Evolutionary conservation across 495 filamentous ascomycete genomes (phyloP).

Genomic region (Penicillium nucicola): DNA sequence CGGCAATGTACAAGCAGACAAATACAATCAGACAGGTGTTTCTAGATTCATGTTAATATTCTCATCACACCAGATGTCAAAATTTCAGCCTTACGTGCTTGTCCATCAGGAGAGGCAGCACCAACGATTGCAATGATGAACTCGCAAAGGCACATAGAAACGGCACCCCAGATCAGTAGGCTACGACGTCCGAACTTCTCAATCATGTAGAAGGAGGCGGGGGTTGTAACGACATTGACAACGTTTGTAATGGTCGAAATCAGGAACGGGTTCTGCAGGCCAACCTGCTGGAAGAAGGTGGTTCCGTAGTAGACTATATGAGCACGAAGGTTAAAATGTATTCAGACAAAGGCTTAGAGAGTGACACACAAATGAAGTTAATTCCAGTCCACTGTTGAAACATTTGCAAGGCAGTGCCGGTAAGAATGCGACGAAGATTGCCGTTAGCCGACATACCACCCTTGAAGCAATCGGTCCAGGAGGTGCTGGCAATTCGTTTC

Average conservation of each 20-base stretch:
- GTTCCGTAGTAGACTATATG: slow-evolving; percentile 62
- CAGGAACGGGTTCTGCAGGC: slow-evolving; percentile 63
- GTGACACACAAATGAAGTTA: slow-evolving; percentile 57
- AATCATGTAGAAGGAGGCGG: slow-evolving; percentile 68
- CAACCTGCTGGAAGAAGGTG: slow-evolving; percentile 61
- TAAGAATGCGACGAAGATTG: slow-evolving; percentile 63
- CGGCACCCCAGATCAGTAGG: slow-evolving; percentile 67
- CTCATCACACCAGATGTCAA: not conserved
- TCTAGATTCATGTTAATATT: slow-evolving; percentile 2
- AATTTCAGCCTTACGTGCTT: slow-evolving; percentile 15
- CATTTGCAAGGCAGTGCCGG: slow-evolving; percentile 68
- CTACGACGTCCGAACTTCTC: slow-evolving; percentile 72
- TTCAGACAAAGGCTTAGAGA: slow-evolving; percentile 13
- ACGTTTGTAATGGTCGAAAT: slow-evolving; percentile 62
- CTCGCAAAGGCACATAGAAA: slow-evolving; percentile 58
- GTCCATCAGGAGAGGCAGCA: slow-evolving; percentile 39
- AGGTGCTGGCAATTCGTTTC: slow-evolving; percentile 47
- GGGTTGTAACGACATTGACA: slow-evolving; percentile 66
- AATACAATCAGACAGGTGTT: slow-evolving; percentile 56
- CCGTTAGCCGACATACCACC: slow-evolving; percentile 48
- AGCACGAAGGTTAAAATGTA: slow-evolving; percentile 34
- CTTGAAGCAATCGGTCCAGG: slow-evolving; percentile 60
- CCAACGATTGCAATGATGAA: slow-evolving; percentile 59
- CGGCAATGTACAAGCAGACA: slow-evolving; percentile 81
- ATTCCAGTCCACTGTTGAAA: slow-evolving; percentile 77